A percentile compares a stretch with the other conserved stretches of the same genome.
These are phyloP conservation scores for Croton setiger DNA, from an alignment of 441 rosid genomes.

Conservation along the genomic window DNA sequence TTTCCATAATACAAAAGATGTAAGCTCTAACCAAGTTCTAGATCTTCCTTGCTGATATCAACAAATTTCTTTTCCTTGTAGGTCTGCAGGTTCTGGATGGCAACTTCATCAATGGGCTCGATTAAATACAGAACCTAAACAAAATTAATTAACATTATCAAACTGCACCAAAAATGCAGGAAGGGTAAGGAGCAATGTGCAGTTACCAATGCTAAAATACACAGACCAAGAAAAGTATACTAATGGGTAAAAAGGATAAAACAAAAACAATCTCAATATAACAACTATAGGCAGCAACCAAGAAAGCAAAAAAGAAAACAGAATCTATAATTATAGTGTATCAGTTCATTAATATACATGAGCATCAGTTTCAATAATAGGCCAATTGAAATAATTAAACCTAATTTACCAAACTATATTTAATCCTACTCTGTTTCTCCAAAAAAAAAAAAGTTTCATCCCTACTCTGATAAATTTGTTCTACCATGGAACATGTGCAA, in stretches of 20 bases:
- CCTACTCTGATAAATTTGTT: not conserved
- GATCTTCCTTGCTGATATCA: conserved; percentile 97
- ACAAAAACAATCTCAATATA: not conserved
- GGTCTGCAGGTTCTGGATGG: conserved; percentile 88
- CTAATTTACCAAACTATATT: not conserved
- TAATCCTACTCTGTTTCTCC: too few relatives aligned
- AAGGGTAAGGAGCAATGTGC: not conserved
- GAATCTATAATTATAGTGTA: not conserved
- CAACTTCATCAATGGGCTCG: conserved; percentile 98
- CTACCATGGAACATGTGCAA: not conserved
- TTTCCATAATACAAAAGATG: too few relatives aligned
- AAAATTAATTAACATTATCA: conserved; percentile 20
- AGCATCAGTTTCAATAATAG: not conserved
- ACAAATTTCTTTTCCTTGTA: conserved; percentile 97
- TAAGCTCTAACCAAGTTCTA: conserved; percentile 69
- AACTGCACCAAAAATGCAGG: conserved; percentile 18
- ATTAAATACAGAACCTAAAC: conserved; percentile 78
- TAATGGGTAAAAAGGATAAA: not conserved
- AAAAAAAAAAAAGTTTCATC: too few relatives aligned
- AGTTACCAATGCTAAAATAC: not conserved
- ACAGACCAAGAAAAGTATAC: not conserved
- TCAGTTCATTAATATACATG: too few relatives aligned
- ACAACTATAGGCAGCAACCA: not conserved
- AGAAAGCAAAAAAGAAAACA: not conserved
- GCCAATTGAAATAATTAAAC: not conserved